Conservation (phyloP, 441 rosid species). For the Erodium trifolium region DNA sequence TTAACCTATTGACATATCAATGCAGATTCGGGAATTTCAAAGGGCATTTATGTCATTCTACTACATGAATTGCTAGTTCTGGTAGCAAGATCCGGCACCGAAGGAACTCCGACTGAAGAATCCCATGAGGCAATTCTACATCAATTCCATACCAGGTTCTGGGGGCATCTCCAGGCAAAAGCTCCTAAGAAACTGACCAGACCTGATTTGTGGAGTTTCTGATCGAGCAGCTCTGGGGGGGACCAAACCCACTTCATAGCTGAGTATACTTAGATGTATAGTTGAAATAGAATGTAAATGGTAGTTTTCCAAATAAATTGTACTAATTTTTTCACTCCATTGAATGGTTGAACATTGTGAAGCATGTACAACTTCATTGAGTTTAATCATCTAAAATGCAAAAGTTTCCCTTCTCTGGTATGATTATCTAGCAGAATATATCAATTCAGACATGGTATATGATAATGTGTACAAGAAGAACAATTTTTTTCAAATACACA, state of each 20-base stretch:
- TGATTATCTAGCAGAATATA: not conserved
- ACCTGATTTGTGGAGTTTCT: slow-evolving; percentile 32
- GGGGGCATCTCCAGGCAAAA: slow-evolving; percentile 29
- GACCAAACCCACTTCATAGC: slow-evolving; percentile 50
- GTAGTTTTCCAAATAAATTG: slow-evolving; percentile 11
- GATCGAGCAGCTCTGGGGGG: slow-evolving; percentile 35
- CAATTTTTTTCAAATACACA: not conserved
- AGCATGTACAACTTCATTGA: not conserved
- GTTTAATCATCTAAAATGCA: not conserved
- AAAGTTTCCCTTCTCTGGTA: not conserved
- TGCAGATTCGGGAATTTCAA: not conserved
- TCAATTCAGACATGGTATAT: slow-evolving; percentile 3
- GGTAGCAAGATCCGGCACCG: slow-evolving; percentile 14
- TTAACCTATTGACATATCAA: not conserved
- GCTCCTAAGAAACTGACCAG: slow-evolving; percentile 24
- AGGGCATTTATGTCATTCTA: slow-evolving; percentile 23
- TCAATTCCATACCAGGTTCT: slow-evolving; percentile 10
- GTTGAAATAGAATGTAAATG: slow-evolving; percentile 13
- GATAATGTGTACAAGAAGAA: not conserved
- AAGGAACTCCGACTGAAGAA: slow-evolving; percentile 17
- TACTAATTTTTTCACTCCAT: not conserved
- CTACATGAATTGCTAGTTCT: slow-evolving; percentile 9
- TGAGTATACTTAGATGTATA: slow-evolving; percentile 21
- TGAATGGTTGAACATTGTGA: not conserved
- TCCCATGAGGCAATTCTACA: slow-evolving; percentile 12